These are phyloP conservation scores for Penicillium sclerotigenum DNA, from an alignment of 2,329 filamentous ascomycete species.

Conservation along the genomic window DNA sequence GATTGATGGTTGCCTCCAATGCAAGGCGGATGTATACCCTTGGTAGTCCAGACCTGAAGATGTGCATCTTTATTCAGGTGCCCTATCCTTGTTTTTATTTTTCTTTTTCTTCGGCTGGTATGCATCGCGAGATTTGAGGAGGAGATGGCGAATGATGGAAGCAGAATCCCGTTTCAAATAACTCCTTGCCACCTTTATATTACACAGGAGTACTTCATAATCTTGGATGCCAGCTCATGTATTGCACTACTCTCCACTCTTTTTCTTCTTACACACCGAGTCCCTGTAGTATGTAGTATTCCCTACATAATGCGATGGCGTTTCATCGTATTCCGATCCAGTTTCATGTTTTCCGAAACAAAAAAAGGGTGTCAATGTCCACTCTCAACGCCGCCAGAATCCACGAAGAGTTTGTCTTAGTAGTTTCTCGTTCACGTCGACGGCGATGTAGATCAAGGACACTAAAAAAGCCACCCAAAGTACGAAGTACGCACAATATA, in stretches of 20 bases:
- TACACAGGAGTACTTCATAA: not conserved
- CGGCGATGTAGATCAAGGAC: not conserved
- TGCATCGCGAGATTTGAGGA: slow-evolving; percentile 7
- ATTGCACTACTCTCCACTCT: not conserved
- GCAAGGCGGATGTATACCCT: slow-evolving; percentile 22
- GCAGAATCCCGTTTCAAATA: not conserved
- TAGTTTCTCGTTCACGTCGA: not conserved
- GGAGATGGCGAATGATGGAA: not conserved
- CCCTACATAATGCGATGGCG: not conserved
- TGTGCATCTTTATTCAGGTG: slow-evolving; percentile 21
- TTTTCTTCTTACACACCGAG: not conserved
- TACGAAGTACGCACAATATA: not conserved
- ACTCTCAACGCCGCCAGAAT: not conserved
- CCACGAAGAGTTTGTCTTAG: not conserved
- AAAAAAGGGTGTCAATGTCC: not conserved
- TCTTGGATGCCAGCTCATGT: not conserved
- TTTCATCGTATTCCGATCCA: not conserved
- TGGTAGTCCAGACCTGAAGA: not conserved
- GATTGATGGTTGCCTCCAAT: slow-evolving; percentile 20
- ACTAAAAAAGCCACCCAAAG: not conserved
- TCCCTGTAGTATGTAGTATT: no score
- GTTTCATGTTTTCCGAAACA: not conserved
- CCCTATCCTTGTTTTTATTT: slow-evolving; percentile 9
- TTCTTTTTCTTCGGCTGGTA: not conserved
- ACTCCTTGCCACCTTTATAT: not conserved